Conservation (phyloP, 1,284 basidiomycete genomes). For the Ustilago vetiveriae region DNA sequence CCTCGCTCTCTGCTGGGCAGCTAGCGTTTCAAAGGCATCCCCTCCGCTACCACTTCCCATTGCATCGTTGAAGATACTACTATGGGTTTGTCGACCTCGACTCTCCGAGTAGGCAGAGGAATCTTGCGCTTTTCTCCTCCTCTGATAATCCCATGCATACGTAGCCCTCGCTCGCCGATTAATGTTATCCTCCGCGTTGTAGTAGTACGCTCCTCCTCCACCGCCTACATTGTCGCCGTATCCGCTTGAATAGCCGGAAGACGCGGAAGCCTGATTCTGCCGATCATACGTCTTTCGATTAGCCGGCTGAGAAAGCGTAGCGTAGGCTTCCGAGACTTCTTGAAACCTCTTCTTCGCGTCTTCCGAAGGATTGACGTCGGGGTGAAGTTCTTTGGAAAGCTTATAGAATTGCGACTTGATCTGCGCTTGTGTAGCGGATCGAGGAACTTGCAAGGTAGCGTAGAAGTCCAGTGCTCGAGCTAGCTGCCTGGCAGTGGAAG, state of each 20-base stretch:
- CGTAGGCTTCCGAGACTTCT: slow-evolving; percentile 64
- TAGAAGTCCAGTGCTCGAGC: slow-evolving; percentile 33
- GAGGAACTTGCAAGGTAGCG: slow-evolving; percentile 40
- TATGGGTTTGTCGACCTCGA: slow-evolving; percentile 22
- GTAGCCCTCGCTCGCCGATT: slow-evolving; percentile 54
- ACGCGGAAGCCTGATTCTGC: background rate
- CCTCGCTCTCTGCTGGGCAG: slow-evolving; percentile 26
- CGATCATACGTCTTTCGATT: slow-evolving; percentile 26
- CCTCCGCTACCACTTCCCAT: background rate
- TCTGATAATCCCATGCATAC: slow-evolving; percentile 65
- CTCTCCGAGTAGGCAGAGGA: too few relatives aligned
- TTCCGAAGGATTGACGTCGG: slow-evolving; percentile 60
- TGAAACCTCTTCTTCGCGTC: slow-evolving; percentile 64
- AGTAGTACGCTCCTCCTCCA: slow-evolving; percentile 22
- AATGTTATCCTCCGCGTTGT: slow-evolving; percentile 46
- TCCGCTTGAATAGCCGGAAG: background rate
- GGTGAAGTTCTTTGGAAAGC: slow-evolving; percentile 64
- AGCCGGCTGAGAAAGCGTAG: slow-evolving; percentile 46
- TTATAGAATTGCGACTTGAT: slow-evolving; percentile 67
- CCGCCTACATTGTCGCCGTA: slow-evolving; percentile 28
- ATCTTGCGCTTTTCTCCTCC: too few relatives aligned
- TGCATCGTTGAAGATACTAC: slow-evolving; percentile 9
- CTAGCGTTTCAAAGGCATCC: slow-evolving; percentile 36
- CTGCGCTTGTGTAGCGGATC: slow-evolving; percentile 55
- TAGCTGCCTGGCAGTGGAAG: background rate